A percentile compares a stretch with the other conserved stretches of the same genome.
Evolutionary conservation across 2,329 filamentous ascomycete species (phyloP).

Genomic region (Penicillium thymicola): DNA sequence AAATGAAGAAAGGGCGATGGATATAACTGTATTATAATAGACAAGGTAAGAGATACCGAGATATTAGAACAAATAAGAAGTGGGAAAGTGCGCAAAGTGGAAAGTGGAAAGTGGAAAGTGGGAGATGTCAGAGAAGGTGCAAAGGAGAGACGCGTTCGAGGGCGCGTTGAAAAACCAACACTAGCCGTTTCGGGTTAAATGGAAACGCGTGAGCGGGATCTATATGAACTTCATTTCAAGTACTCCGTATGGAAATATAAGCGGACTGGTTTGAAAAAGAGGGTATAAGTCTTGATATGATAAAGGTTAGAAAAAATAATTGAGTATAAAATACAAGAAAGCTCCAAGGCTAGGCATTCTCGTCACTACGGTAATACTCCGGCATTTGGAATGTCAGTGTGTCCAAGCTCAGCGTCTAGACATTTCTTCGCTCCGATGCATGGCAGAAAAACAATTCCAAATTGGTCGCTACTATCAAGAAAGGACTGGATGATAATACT

Average conservation of each 20-base stretch:
- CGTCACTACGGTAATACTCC: conserved; percentile 20
- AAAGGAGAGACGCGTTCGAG: conserved; percentile 17
- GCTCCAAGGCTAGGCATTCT: conserved; percentile 3
- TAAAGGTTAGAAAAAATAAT: neutral
- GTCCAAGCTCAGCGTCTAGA: neutral
- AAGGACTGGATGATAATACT: too few species aligned
- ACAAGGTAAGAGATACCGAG: conserved; percentile 23
- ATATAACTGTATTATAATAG: conserved; percentile 13
- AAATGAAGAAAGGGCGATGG: conserved; percentile 11
- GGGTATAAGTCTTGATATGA: neutral
- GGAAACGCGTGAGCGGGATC: conserved; percentile 6
- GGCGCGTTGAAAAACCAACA: conserved; percentile 7
- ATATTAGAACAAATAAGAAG: conserved; percentile 7
- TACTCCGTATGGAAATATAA: neutral
- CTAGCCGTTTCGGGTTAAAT: conserved; percentile 18
- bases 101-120: conserved; percentile 4
- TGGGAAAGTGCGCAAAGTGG: conserved; percentile 4
- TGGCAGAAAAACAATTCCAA: neutral
- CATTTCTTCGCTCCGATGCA: neutral
- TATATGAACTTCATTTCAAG: neutral
- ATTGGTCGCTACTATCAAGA: neutral
- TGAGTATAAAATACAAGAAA: neutral
- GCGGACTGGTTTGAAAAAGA: neutral
- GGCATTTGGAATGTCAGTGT: conserved; percentile 24
- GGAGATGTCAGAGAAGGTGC: conserved; percentile 6